A percentile compares a stretch with the other conserved stretches of the same genome.
Evolutionary conservation across 768 basidiomycete genomes (phyloP).

Genomic region (Mycena maculata): DNA sequence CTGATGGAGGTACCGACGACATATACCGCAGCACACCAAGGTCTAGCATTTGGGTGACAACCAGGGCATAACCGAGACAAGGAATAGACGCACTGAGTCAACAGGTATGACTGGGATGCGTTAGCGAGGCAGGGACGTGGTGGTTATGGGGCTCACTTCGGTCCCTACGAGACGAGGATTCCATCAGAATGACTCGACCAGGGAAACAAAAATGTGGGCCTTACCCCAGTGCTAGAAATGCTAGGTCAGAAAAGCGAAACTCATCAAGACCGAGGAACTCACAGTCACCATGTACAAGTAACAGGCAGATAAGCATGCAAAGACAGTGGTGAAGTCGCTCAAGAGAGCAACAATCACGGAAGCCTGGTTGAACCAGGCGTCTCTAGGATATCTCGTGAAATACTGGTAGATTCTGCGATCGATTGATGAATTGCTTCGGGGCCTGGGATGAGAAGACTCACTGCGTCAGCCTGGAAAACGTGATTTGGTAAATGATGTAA

Average conservation of each 20-base stretch:
- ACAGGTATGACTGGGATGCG: not conserved
- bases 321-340: conserved; percentile 3
- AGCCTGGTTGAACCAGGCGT: conserved; percentile 2
- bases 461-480: not conserved
- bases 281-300: conserved; percentile 15
- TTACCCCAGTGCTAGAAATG: not conserved
- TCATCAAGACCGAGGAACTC: not conserved
- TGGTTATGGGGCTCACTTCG: not conserved
- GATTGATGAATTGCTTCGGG: not conserved
- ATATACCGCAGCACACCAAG: not conserved
- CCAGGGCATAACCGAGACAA: not conserved
- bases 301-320: not conserved
- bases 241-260: not conserved
- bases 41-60: not conserved
- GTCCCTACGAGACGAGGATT: not conserved
- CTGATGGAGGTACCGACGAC: not conserved
- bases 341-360: not conserved
- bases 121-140: not conserved
- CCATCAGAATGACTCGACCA: not conserved
- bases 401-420: not conserved
- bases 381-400: conserved; percentile 4
- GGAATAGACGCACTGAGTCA: not conserved
- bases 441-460: not conserved
- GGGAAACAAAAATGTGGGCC: not conserved
- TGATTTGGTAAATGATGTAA: not conserved